Evolutionary conservation across 441 rosid species (phyloP).

Genomic region (Populus trichocarpa): DNA sequence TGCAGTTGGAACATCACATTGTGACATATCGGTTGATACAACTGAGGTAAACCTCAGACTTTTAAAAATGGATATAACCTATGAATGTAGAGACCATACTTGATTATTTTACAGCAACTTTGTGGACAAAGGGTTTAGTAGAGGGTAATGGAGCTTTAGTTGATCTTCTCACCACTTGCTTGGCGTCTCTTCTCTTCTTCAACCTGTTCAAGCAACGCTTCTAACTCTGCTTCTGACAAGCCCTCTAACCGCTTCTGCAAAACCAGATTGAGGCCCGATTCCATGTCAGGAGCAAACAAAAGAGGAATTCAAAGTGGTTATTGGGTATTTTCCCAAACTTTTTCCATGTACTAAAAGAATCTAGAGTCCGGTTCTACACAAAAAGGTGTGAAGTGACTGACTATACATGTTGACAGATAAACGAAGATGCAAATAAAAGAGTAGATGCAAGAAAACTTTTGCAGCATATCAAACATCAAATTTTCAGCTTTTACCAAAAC

Average conservation of each 20-base stretch:
- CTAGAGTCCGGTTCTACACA: not conserved
- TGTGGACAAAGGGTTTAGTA: not conserved
- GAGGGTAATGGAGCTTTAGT: slow-evolving; percentile 21
- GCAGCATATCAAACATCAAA: not conserved
- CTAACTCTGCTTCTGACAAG: slow-evolving; percentile 80
- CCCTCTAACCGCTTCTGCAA: slow-evolving; percentile 83
- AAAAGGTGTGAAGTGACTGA: not conserved
- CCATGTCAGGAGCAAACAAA: not conserved
- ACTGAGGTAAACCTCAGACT: not conserved
- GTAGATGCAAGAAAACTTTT: not conserved
- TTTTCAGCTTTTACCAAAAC: not conserved
- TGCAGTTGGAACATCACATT: not conserved
- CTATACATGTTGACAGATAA: not conserved
- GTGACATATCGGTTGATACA: not conserved
- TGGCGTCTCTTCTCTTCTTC: slow-evolving; percentile 81
- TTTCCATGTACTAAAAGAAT: not conserved
- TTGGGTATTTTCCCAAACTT: not conserved
- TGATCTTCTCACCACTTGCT: slow-evolving; percentile 43
- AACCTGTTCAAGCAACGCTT: slow-evolving; percentile 75
- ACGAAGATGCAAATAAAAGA: not conserved
- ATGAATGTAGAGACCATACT: not conserved
- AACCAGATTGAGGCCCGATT: not conserved
- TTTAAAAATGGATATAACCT: not conserved
- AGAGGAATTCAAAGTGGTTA: not conserved
- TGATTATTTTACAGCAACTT: not conserved